Evolutionary conservation across 179 eudicot species (phyloP).

Genomic region (Camellia oleifera): DNA sequence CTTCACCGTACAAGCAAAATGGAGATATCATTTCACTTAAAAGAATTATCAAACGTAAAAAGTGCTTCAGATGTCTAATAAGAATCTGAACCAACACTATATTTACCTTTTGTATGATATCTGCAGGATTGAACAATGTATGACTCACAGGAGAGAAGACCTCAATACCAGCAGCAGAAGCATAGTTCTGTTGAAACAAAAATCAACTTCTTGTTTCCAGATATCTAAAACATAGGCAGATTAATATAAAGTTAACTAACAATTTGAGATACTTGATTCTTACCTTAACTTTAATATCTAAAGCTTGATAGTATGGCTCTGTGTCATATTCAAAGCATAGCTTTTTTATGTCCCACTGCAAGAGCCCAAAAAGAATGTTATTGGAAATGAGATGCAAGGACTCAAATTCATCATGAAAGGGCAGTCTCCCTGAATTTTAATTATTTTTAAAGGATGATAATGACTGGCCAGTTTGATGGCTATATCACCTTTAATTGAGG

Average conservation of each 20-base stretch:
- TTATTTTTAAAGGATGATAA: too few relatives aligned
- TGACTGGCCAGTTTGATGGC: too few relatives aligned
- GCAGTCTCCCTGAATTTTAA: neutral
- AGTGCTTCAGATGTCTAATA: neutral
- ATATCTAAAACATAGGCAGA: neutral
- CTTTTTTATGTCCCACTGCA: constrained; percentile 84
- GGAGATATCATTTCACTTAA: neutral
- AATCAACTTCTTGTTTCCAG: neutral
- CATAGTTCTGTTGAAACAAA: constrained; percentile 47
- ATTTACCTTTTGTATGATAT: constrained; percentile 67
- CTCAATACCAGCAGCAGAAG: constrained; percentile 62
- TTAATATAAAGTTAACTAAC: neutral
- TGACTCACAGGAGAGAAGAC: constrained; percentile 87
- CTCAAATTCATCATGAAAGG: neutral
- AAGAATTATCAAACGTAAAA: neutral
- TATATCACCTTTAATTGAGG: too few relatives aligned
- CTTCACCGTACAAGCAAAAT: neutral
- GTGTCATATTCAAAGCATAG: constrained; percentile 87
- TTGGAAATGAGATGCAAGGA: neutral
- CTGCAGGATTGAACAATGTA: constrained; percentile 85
- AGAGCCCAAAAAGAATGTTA: neutral
- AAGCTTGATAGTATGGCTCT: constrained; percentile 87
- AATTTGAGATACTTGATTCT: neutral
- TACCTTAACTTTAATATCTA: constrained; percentile 74
- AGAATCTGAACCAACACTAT: neutral